These are phyloP conservation scores for Macaranga tanarius DNA, from an alignment of 441 rosid species.

Conservation along the genomic window DNA sequence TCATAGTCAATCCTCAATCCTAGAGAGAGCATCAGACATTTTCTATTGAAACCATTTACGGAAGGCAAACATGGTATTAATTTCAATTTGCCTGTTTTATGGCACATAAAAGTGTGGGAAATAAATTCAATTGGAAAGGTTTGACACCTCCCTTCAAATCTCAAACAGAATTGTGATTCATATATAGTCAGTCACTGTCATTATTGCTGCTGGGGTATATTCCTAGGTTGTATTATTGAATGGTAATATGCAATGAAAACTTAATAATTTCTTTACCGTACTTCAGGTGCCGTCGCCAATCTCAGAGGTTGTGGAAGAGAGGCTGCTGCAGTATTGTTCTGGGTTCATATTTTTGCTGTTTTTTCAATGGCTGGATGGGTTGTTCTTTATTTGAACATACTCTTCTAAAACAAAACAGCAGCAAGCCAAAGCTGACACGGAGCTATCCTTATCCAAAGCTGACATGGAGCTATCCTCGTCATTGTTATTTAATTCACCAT, in stretches of 20 bases:
- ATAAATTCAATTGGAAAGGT: not conserved
- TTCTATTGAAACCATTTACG: not conserved
- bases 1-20: too few species aligned
- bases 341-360: slow-evolving; percentile 95
- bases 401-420: slow-evolving; percentile 50
- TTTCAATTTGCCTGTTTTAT: not conserved
- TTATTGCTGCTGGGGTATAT: not conserved
- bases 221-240: not conserved
- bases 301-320: slow-evolving; percentile 96
- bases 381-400: slow-evolving; percentile 71
- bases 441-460: not conserved
- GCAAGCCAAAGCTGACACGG: not conserved
- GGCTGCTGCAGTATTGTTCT: slow-evolving; percentile 88
- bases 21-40: too few species aligned
- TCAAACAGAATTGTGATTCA: not conserved
- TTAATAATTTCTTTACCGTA: not conserved
- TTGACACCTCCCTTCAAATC: not conserved
- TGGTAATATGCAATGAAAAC: not conserved
- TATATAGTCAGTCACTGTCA: not conserved
- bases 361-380: slow-evolving; percentile 96
- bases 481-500: not conserved
- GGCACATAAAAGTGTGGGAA: not conserved
- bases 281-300: slow-evolving; percentile 85
- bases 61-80: not conserved
- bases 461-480: not conserved